A percentile compares a stretch with the other conserved stretches of the same genome.
Conservation (phyloP, 2,329 filamentous ascomycete genomes). For the Penicillium hordei region DNA sequence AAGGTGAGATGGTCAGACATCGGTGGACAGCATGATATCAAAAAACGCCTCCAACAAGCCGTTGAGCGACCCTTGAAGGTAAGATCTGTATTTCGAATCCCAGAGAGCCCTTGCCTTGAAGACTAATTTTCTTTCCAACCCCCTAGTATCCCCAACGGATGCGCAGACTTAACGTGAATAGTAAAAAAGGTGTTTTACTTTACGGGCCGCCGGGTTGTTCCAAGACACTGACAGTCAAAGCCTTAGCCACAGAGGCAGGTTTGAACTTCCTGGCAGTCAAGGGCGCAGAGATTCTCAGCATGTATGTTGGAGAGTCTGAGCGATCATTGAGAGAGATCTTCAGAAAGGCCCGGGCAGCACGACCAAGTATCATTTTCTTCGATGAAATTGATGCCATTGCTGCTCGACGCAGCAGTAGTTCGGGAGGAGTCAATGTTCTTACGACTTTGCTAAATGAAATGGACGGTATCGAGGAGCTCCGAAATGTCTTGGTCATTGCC, state of each 20-base stretch:
- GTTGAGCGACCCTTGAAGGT: conserved; percentile 60
- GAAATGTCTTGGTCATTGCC: conserved; percentile 81
- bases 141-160: conserved; percentile 52
- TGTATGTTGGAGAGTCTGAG: conserved; percentile 96
- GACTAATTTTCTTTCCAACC: conserved; percentile 9
- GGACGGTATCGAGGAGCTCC: conserved; percentile 86
- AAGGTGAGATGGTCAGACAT: conserved; percentile 85
- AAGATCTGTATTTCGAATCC: conserved; percentile 10
- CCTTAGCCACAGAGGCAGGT: conserved; percentile 83
- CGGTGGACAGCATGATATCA: conserved; percentile 77
- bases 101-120: background rate
- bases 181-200: conserved; percentile 79
- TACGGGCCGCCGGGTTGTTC: conserved; percentile 94
- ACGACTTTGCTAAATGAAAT: conserved; percentile 91
- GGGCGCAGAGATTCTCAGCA: conserved; percentile 87
- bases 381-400: conserved; percentile 92
- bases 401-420: conserved; percentile 52
- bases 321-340: conserved; percentile 82
- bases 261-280: conserved; percentile 95
- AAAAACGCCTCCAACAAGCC: conserved; percentile 62
- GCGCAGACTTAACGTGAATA: conserved; percentile 53
- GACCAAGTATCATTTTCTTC: conserved; percentile 92
- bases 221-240: conserved; percentile 89
- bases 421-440: conserved; percentile 72
- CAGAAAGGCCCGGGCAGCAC: conserved; percentile 77